Conservation (phyloP, 1,284 basidiomycete genomes). For the Hypsizygus ulmarius region DNA sequence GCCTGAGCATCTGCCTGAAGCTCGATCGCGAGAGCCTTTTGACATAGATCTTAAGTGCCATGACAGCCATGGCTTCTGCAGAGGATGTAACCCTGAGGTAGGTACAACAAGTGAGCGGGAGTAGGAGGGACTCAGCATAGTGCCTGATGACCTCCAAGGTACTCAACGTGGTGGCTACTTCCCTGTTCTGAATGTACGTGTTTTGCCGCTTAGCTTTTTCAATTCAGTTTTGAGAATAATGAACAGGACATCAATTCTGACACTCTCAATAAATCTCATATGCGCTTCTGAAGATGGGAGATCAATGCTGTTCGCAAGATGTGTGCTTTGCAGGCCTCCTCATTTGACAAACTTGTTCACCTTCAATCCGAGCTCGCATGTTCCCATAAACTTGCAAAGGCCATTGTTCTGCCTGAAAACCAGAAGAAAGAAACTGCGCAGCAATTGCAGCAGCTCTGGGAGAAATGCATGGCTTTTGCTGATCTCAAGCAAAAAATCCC, state of each 20-base stretch:
- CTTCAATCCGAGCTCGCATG: conserved; percentile 75
- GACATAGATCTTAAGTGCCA: too few species aligned
- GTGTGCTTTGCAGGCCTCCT: conserved; percentile 83
- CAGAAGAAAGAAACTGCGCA: conserved; percentile 66
- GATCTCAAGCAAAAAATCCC: conserved; percentile 82
- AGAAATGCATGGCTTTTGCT: conserved; percentile 71
- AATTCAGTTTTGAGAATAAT: neutral
- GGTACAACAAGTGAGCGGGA: too few species aligned
- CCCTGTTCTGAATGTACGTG: conserved; percentile 73
- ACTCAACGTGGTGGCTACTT: conserved; percentile 73
- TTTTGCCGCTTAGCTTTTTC: neutral
- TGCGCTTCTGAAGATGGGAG: conserved; percentile 96
- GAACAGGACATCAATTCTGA: conserved; percentile 87
- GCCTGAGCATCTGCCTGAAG: too few species aligned
- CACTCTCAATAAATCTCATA: conserved; percentile 89
- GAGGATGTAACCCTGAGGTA: too few species aligned
- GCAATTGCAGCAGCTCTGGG: conserved; percentile 72
- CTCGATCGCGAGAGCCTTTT: too few species aligned
- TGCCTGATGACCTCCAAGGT: too few species aligned
- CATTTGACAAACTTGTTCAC: conserved; percentile 83
- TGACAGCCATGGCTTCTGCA: too few species aligned
- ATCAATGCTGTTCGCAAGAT: conserved; percentile 95
- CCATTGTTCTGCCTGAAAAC: conserved; percentile 70
- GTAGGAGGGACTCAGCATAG: too few species aligned
- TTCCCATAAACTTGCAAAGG: conserved; percentile 71